Percentiles rank a stretch among this genome's conserved stretches.
Conservation (phyloP, 1,284 basidiomycete species). For the Trametes polyzona region DNA sequence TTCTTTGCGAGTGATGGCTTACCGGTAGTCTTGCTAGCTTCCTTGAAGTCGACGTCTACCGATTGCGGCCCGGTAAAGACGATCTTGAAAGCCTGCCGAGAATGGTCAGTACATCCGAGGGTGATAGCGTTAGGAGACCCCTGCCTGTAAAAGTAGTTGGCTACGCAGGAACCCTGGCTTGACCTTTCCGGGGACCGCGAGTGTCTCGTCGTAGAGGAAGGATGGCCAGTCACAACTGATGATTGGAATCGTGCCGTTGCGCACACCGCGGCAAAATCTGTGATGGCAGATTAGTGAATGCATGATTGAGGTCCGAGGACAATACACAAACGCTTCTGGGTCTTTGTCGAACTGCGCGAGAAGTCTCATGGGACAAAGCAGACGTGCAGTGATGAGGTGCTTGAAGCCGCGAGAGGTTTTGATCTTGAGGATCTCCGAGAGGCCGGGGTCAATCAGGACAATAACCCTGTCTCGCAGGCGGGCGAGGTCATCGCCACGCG, state of each 20-base stretch:
- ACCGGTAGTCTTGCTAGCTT: not conserved
- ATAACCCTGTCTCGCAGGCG: not conserved
- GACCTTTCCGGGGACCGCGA: not conserved
- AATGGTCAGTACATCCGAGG: not conserved
- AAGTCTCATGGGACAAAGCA: not conserved
- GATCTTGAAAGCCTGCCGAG: not conserved
- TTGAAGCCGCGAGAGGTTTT: not conserved
- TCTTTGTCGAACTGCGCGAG: not conserved
- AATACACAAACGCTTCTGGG: not conserved
- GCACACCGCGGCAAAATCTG: not conserved
- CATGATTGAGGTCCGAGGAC: too few relatives aligned
- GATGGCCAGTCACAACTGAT: not conserved
- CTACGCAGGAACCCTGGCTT: not conserved
- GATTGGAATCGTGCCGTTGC: not conserved
- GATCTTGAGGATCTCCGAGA: not conserved
- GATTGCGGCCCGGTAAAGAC: not conserved
- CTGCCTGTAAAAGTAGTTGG: not conserved
- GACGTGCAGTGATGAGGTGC: not conserved
- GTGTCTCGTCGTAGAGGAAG: not conserved
- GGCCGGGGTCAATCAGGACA: not conserved
- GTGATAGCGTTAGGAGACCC: not conserved
- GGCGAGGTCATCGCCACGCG: not conserved
- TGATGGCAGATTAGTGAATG: not conserved
- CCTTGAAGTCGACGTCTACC: not conserved
- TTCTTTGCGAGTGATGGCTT: not conserved